Evolutionary conservation across 2,329 filamentous ascomycete genomes (phyloP).

Genomic region (Trichoderma koningiopsis): DNA sequence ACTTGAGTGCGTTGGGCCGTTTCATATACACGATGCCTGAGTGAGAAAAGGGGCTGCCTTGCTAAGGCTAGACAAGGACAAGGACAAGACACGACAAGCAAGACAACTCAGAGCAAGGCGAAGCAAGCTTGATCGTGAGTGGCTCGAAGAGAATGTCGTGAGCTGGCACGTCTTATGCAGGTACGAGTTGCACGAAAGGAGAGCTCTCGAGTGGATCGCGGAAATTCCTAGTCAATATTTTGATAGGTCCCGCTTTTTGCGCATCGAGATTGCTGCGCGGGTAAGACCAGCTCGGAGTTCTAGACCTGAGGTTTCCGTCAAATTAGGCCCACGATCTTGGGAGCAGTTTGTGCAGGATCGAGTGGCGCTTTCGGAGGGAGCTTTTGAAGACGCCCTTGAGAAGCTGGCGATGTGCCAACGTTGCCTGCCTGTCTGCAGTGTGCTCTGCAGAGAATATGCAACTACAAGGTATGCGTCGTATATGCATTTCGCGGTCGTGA

Average conservation of each 20-base stretch:
- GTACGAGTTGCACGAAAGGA: constrained; percentile 3
- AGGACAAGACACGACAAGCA: not conserved
- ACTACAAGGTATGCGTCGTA: not conserved
- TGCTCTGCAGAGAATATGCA: not conserved
- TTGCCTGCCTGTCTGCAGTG: not conserved
- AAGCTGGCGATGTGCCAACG: not conserved
- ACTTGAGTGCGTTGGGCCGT: not conserved
- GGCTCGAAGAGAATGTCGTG: not conserved
- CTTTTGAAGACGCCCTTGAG: not conserved
- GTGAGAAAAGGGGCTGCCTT: not conserved
- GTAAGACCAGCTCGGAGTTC: not conserved
- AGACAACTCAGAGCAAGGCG: not conserved
- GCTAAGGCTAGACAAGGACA: not conserved
- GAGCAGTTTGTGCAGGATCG: constrained; percentile 15
- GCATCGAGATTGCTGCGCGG: not conserved
- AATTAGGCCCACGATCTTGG: constrained; percentile 7
- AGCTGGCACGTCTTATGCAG: constrained; percentile 19
- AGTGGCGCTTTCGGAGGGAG: not conserved
- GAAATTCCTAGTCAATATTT: not conserved
- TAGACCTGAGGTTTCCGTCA: not conserved
- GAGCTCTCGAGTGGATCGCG: constrained; percentile 7
- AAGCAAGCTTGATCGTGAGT: not conserved
- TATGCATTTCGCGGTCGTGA: not conserved
- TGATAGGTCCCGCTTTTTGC: not conserved
- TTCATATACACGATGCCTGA: not conserved